These are phyloP conservation scores for Micromonas commoda DNA, from an alignment of 139 green algal species.

Conservation along the genomic window DNA sequence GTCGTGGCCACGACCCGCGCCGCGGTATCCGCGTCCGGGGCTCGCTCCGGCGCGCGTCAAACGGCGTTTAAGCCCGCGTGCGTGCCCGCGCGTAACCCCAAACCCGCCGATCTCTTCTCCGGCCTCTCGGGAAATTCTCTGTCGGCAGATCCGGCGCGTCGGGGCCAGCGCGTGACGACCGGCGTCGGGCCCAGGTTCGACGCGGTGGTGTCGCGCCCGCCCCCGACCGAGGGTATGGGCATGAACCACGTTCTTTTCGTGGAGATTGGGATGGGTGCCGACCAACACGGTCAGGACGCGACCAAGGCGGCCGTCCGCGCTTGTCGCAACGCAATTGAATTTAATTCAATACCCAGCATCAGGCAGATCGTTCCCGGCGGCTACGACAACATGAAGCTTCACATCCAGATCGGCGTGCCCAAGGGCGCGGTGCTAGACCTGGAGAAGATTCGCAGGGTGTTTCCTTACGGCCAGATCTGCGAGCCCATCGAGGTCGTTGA, in stretches of 20 bases:
- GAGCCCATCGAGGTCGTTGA: slow-evolving; percentile 34
- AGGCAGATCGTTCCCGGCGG: slow-evolving; percentile 42
- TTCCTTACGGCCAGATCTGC: slow-evolving; percentile 40
- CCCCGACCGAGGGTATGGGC: not conserved
- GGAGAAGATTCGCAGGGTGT: slow-evolving; percentile 32
- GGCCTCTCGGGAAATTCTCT: too few relatives aligned
- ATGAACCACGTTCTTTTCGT: slow-evolving; percentile 26
- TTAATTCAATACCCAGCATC: slow-evolving; percentile 46
- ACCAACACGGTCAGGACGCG: slow-evolving; percentile 35
- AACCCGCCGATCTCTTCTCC: too few relatives aligned
- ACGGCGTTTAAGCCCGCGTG: too few relatives aligned
- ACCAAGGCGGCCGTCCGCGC: slow-evolving; percentile 41
- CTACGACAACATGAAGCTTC: slow-evolving; percentile 40
- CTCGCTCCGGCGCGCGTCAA: too few relatives aligned
- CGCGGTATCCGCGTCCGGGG: too few relatives aligned
- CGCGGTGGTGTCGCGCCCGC: too few relatives aligned
- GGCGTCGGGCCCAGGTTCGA: not conserved
- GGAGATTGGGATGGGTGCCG: slow-evolving; percentile 28
- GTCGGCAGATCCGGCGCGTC: too few relatives aligned
- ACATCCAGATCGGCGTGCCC: slow-evolving; percentile 44
- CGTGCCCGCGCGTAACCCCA: too few relatives aligned
- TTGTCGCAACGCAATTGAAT: slow-evolving; percentile 47
- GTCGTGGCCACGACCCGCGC: too few relatives aligned
- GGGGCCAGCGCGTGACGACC: not conserved
- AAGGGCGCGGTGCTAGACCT: slow-evolving; percentile 10